A percentile compares a stretch with the other conserved stretches of the same genome.
phyloP scores from a whole-genome alignment of 345 rosid species.

The Eucalyptus microcorys region DNA sequence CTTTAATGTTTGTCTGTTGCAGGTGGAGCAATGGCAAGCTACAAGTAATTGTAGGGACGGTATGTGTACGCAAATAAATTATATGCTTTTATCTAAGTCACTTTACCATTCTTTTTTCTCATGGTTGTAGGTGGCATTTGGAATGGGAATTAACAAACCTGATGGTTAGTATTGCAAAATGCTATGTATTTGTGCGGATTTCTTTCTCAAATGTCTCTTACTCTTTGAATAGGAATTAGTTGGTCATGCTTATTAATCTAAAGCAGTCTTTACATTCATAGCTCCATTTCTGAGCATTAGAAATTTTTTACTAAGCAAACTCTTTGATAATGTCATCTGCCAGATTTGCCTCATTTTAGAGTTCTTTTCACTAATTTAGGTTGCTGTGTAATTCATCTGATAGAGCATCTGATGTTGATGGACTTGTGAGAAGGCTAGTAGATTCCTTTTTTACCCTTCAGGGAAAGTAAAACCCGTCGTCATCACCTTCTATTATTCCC shows the following conservation, averaged over 20 bases:
- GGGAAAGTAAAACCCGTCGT: not conserved
- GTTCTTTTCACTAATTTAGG: not conserved
- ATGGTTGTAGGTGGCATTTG: conserved; percentile 81
- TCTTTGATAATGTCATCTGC: not conserved
- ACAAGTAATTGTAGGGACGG: conserved; percentile 98
- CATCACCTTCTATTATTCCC: not conserved
- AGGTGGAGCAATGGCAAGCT: conserved; percentile 95
- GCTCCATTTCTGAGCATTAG: not conserved
- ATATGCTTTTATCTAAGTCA: not conserved
- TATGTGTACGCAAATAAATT: conserved; percentile 18
- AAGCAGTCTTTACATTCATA: not conserved
- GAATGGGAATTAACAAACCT: conserved; percentile 99
- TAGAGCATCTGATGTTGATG: not conserved
- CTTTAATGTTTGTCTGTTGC: not conserved
- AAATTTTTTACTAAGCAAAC: not conserved
- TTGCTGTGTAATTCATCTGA: not conserved
- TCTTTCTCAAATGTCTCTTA: not conserved
- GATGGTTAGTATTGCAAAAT: conserved; percentile 52
- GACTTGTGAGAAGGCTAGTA: not conserved
- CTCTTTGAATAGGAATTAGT: not conserved
- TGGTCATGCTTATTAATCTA: not conserved
- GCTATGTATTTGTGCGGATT: not conserved
- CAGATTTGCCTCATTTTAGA: not conserved
- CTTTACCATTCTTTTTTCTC: not conserved
- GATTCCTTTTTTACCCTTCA: not conserved